Conservation (phyloP, 805 yeast species). For the Millerozyma acaciae region DNA sequence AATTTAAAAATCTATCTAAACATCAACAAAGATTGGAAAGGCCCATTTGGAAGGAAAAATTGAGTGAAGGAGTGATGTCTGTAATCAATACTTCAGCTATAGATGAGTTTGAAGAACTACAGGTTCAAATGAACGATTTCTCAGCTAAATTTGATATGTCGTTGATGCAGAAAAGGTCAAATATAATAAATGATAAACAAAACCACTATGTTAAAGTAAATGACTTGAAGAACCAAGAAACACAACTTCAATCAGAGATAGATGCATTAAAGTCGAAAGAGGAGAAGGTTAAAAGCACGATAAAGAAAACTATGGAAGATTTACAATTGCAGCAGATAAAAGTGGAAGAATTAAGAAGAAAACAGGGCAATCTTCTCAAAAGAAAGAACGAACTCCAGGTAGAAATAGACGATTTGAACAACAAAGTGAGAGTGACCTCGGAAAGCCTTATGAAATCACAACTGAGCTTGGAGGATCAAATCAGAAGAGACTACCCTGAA, state of each 20-base stretch:
- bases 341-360: slow-evolving; percentile 29
- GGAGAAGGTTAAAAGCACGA: slow-evolving; percentile 23
- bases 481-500: slow-evolving; percentile 49
- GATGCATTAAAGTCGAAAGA: slow-evolving; percentile 22
- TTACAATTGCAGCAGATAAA: slow-evolving; percentile 30
- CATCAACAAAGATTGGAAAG: too few species aligned
- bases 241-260: slow-evolving; percentile 27
- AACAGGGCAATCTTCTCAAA: slow-evolving; percentile 30
- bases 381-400: slow-evolving; percentile 21
- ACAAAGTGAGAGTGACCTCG: slow-evolving; percentile 11
- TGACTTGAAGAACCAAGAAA: slow-evolving; percentile 28
- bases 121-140: slow-evolving; percentile 35
- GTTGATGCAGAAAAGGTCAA: slow-evolving; percentile 28
- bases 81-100: slow-evolving; percentile 9
- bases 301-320: slow-evolving; percentile 20
- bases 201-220: slow-evolving; percentile 26
- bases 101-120: slow-evolving; percentile 35
- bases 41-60: too few species aligned
- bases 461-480: slow-evolving; percentile 39
- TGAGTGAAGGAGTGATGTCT: slow-evolving; percentile 1
- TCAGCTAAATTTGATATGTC: slow-evolving; percentile 32
- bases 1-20: too few species aligned
- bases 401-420: slow-evolving; percentile 20
- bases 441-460: slow-evolving; percentile 23
- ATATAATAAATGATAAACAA: slow-evolving; percentile 30